A percentile compares a stretch with the other conserved stretches of the same genome.
Conservation (phyloP, 768 basidiomycete genomes). For the Serendipita sp. region DNA sequence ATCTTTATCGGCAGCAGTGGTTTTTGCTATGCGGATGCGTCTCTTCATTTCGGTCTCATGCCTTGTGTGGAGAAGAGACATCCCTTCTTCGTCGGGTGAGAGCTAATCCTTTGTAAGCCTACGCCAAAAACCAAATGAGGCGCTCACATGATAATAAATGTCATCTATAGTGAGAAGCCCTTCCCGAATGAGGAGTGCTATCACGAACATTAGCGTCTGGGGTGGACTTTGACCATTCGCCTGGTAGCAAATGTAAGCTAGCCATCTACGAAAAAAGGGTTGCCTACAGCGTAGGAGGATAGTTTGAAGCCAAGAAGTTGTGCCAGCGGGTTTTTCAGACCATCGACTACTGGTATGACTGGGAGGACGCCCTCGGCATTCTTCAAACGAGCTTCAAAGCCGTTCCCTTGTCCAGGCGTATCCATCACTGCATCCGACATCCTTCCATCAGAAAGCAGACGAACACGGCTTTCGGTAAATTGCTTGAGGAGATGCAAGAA, state of each 20-base stretch:
- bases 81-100: conserved; percentile 56
- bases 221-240: conserved; percentile 38
- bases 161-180: conserved; percentile 77
- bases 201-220: conserved; percentile 58
- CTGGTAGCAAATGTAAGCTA: not conserved
- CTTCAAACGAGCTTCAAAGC: conserved; percentile 8
- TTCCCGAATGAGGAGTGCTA: conserved; percentile 80
- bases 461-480: conserved; percentile 56
- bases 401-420: not conserved
- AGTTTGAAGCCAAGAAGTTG: conserved; percentile 99
- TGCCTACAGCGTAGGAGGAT: conserved; percentile 64
- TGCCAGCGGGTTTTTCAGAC: conserved; percentile 22
- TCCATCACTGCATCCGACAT: not conserved
- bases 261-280: not conserved
- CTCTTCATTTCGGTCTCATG: conserved; percentile 47
- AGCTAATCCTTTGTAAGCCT: conserved; percentile 28
- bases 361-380: conserved; percentile 13
- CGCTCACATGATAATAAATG: conserved; percentile 76
- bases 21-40: conserved; percentile 51
- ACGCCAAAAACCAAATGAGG: not conserved
- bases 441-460: not conserved
- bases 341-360: not conserved
- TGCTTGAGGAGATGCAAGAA: conserved; percentile 73
- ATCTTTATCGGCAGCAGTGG: conserved; percentile 70
- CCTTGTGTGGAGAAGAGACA: conserved; percentile 49